phyloP scores from a whole-genome alignment of 352 stramenopile genomes.

The Phytophthora macrochlamydospora region DNA sequence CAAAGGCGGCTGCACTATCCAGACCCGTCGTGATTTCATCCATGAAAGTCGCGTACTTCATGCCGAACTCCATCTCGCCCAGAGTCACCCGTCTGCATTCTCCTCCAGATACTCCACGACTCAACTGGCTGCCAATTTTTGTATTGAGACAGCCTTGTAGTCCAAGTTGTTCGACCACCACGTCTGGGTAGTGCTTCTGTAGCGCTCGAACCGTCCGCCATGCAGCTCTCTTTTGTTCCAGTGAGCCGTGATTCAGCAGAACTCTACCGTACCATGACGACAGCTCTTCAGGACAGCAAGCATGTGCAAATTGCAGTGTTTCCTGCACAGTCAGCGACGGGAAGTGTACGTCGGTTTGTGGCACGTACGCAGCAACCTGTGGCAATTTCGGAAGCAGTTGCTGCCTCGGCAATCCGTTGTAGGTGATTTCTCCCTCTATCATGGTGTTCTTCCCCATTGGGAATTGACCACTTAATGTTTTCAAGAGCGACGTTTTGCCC shows the following conservation, averaged over 20 bases:
- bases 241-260: slow-evolving; percentile 38
- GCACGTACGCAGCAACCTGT: slow-evolving; percentile 42
- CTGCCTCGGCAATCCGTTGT: slow-evolving; percentile 29
- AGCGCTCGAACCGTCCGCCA: slow-evolving; percentile 8
- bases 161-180: slow-evolving; percentile 37
- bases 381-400: slow-evolving; percentile 30
- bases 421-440: slow-evolving; percentile 31
- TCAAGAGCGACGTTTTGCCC: slow-evolving; percentile 41
- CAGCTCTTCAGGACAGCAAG: slow-evolving; percentile 37
- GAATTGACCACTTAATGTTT: slow-evolving; percentile 39
- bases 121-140: slow-evolving; percentile 46
- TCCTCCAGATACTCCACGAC: slow-evolving; percentile 51
- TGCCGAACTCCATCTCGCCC: slow-evolving; percentile 76
- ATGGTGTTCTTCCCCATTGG: slow-evolving; percentile 33
- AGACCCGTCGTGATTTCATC: slow-evolving; percentile 34
- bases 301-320: slow-evolving; percentile 67
- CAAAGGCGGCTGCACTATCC: slow-evolving; percentile 13
- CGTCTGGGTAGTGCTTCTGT: slow-evolving; percentile 26
- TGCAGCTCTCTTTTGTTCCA: slow-evolving; percentile 22
- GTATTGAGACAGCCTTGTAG: slow-evolving; percentile 47
- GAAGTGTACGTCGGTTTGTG: slow-evolving; percentile 73
- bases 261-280: slow-evolving; percentile 10
- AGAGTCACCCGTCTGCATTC: slow-evolving; percentile 54
- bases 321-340: slow-evolving; percentile 89
- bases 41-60: slow-evolving; percentile 33